These are phyloP conservation scores for Arthrocladium fulminans DNA, from an alignment of 2,329 filamentous ascomycete genomes.

Conservation along the genomic window DNA sequence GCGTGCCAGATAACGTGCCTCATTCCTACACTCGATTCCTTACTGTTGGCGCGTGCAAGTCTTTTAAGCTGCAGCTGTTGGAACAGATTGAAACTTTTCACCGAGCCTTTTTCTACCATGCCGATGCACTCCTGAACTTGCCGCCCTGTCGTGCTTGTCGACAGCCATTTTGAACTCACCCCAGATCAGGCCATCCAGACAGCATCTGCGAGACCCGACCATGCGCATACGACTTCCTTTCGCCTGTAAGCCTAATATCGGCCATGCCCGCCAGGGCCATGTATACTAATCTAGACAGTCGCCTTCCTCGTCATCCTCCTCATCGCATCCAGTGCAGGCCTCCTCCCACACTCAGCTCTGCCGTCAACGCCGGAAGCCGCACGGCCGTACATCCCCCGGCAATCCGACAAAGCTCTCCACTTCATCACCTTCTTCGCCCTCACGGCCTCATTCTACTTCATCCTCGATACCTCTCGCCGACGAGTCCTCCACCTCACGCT, in stretches of 20 bases:
- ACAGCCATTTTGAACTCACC: too few species aligned
- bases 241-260: slow-evolving; percentile 56
- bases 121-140: too few species aligned
- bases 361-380: slow-evolving; percentile 24
- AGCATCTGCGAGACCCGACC: slow-evolving; percentile 21
- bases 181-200: too few species aligned
- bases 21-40: too few species aligned
- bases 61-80: too few species aligned
- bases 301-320: slow-evolving; percentile 60
- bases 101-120: too few species aligned
- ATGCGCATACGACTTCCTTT: slow-evolving; percentile 88
- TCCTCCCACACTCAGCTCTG: slow-evolving; percentile 48
- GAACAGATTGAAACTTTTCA: too few species aligned
- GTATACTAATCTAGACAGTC: slow-evolving; percentile 40
- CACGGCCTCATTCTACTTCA: slow-evolving; percentile 86
- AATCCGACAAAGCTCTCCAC: slow-evolving; percentile 89
- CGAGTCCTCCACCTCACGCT: slow-evolving; percentile 78
- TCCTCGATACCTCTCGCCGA: slow-evolving; percentile 80
- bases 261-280: not conserved
- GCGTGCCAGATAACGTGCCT: too few species aligned
- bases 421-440: slow-evolving; percentile 81
- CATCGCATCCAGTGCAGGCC: slow-evolving; percentile 67
- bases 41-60: too few species aligned
- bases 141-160: too few species aligned
- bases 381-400: slow-evolving; percentile 41